phyloP scores from a whole-genome alignment of 1,139 yeast species.

The Saccharomyces pastorianus region DNA sequence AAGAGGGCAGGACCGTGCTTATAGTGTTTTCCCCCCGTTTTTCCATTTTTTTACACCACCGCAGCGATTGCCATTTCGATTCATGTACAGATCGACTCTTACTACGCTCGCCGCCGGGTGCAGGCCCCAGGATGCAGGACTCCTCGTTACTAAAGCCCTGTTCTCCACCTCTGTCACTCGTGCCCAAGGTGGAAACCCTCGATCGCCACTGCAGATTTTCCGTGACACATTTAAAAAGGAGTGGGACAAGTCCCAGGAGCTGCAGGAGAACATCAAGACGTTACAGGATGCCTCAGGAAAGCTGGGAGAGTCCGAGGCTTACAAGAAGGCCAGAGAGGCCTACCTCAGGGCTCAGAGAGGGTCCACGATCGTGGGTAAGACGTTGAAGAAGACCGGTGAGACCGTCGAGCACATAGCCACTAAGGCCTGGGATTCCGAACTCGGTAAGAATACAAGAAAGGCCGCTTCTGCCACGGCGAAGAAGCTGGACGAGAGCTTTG shows the following conservation, averaged over 20 bases:
- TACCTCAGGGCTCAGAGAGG: slow-evolving; percentile 73
- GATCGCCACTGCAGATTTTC: slow-evolving; percentile 87
- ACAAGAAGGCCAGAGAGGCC: slow-evolving; percentile 88
- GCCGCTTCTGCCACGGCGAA: slow-evolving; percentile 78
- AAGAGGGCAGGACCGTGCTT: background rate
- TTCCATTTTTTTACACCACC: background rate
- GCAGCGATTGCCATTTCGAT: background rate
- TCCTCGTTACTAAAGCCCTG: background rate
- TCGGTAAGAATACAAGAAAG: slow-evolving; percentile 78
- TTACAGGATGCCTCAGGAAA: slow-evolving; percentile 94
- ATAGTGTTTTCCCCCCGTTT: background rate
- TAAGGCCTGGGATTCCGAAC: slow-evolving; percentile 94
- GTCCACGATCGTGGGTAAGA: slow-evolving; percentile 77
- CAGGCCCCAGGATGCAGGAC: background rate
- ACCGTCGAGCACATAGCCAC: slow-evolving; percentile 85
- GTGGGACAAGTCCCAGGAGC: slow-evolving; percentile 82
- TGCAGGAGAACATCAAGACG: slow-evolving; percentile 89
- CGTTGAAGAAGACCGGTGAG: slow-evolving; percentile 84
- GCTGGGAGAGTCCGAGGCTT: slow-evolving; percentile 89
- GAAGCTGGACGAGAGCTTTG: slow-evolving; percentile 70
- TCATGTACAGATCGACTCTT: background rate
- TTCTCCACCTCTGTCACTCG: background rate
- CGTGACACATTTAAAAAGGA: slow-evolving; percentile 85
- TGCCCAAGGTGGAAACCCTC: slow-evolving; percentile 21
- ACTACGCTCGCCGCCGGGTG: background rate